Evolutionary conservation across 75 land plant genomes (phyloP).

Genomic region (Picea sitchensis): DNA sequence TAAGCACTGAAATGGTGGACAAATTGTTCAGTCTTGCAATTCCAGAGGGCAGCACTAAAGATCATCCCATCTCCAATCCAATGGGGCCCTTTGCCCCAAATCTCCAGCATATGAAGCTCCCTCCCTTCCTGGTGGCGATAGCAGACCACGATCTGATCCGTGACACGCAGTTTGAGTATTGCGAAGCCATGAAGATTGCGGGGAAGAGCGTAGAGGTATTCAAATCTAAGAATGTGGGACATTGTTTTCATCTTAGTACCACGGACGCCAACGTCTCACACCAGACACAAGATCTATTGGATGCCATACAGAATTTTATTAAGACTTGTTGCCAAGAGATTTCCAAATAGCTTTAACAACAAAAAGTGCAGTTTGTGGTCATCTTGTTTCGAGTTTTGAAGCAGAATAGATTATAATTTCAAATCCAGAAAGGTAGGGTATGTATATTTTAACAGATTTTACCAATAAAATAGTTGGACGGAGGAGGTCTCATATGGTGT

Average conservation of each 20-base stretch:
- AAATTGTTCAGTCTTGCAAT: slow-evolving; percentile 38
- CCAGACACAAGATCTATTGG: slow-evolving; percentile 8
- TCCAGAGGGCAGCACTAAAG: slow-evolving; percentile 51
- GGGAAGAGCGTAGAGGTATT: slow-evolving; percentile 47
- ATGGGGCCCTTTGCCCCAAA: slow-evolving; percentile 47
- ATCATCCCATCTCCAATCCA: slow-evolving; percentile 60
- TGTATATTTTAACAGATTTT: too few relatives aligned
- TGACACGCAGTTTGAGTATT: slow-evolving; percentile 58
- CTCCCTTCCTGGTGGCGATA: slow-evolving; percentile 42
- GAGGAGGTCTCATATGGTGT: too few relatives aligned
- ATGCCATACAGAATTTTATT: slow-evolving; percentile 14
- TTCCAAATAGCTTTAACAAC: too few relatives aligned
- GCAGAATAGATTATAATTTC: too few relatives aligned
- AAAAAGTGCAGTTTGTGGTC: too few relatives aligned
- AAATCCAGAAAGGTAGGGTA: too few relatives aligned
- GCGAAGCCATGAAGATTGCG: slow-evolving; percentile 46
- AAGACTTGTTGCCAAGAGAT: too few relatives aligned
- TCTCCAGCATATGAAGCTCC: slow-evolving; percentile 23
- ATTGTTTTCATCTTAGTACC: slow-evolving; percentile 35
- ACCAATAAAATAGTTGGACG: too few relatives aligned
- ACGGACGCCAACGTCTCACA: slow-evolving; percentile 2
- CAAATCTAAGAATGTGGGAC: slow-evolving; percentile 22
- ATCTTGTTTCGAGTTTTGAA: too few relatives aligned
- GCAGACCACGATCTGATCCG: slow-evolving; percentile 49
- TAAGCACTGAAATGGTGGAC: slow-evolving; percentile 35